Conservation (phyloP, 306 rosid species). For the Ormosia semicastrata region DNA sequence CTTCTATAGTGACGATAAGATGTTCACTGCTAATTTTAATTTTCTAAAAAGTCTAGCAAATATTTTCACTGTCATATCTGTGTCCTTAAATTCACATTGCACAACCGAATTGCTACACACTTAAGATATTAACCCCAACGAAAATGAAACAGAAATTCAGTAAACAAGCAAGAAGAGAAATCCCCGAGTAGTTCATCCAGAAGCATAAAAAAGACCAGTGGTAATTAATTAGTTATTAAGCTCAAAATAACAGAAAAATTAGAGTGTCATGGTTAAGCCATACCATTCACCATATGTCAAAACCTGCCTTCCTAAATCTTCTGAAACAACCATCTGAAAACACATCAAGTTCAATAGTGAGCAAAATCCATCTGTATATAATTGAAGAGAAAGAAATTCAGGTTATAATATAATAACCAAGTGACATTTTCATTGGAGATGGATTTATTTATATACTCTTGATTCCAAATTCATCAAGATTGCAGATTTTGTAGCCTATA, state of each 20-base stretch:
- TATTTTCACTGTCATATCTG: neutral
- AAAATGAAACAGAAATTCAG: neutral
- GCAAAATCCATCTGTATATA: neutral
- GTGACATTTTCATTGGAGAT: neutral
- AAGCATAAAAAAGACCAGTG: neutral
- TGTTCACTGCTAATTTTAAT: neutral
- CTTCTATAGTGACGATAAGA: neutral
- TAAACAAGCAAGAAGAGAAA: neutral
- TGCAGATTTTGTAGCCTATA: conserved; percentile 81
- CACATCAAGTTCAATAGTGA: conserved; percentile 14
- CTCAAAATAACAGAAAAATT: conserved; percentile 1
- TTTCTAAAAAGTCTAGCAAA: neutral
- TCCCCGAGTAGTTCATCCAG: neutral
- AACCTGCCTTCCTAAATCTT: conserved; percentile 85
- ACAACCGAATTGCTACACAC: neutral
- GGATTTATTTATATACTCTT: conserved; percentile 54
- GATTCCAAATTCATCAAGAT: conserved; percentile 73
- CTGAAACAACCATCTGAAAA: conserved; percentile 69
- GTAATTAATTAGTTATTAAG: neutral
- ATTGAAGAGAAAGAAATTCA: neutral
- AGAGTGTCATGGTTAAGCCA: conserved; percentile 26
- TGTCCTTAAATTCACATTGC: conserved; percentile 5
- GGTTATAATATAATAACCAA: neutral
- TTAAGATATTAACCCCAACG: neutral
- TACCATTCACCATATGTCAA: conserved; percentile 83